Conservation (phyloP, 495 filamentous ascomycete genomes). For the Aspergillus conjunctus region DNA sequence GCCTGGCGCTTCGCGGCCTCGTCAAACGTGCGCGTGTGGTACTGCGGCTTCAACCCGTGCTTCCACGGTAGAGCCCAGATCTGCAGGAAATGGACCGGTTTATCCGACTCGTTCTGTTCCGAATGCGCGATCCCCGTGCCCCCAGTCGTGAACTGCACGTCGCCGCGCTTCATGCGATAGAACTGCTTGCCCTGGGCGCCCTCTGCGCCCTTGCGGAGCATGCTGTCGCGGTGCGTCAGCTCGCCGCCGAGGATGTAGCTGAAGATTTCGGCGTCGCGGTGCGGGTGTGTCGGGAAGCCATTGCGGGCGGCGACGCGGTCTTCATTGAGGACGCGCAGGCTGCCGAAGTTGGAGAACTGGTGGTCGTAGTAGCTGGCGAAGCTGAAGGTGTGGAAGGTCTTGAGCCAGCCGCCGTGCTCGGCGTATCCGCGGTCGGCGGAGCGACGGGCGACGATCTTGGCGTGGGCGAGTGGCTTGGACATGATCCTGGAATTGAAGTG, state of each 20-base stretch:
- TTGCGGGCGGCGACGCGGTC: conserved; percentile 68
- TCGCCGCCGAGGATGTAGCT: conserved; percentile 78
- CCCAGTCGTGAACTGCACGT: conserved; percentile 82
- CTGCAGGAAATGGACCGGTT: conserved; percentile 76
- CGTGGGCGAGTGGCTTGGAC: conserved; percentile 55
- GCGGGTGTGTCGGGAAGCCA: conserved; percentile 79
- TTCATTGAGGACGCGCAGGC: conserved; percentile 79
- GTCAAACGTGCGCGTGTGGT: conserved; percentile 67
- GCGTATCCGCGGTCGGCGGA: conserved; percentile 67
- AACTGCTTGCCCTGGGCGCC: conserved; percentile 56
- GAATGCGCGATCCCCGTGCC: conserved; percentile 76
- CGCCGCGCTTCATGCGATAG: conserved; percentile 71
- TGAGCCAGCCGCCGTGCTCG: conserved; percentile 81
- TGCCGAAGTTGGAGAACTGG: conserved; percentile 62
- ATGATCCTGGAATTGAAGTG: conserved; percentile 1
- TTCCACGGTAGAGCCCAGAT: conserved; percentile 79
- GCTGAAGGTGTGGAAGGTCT: conserved; percentile 80
- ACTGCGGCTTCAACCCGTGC: conserved; percentile 65
- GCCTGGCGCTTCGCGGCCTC: conserved; percentile 68
- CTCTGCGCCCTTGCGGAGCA: conserved; percentile 62
- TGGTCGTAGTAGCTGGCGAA: conserved; percentile 76
- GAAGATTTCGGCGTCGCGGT: conserved; percentile 84
- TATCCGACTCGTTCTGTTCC: conserved; percentile 68
- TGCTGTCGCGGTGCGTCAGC: conserved; percentile 78
- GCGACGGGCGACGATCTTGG: conserved; percentile 62